Evolutionary conservation across 257 asterid genomes (phyloP).

Genomic region (Rubia yunnanensis): DNA sequence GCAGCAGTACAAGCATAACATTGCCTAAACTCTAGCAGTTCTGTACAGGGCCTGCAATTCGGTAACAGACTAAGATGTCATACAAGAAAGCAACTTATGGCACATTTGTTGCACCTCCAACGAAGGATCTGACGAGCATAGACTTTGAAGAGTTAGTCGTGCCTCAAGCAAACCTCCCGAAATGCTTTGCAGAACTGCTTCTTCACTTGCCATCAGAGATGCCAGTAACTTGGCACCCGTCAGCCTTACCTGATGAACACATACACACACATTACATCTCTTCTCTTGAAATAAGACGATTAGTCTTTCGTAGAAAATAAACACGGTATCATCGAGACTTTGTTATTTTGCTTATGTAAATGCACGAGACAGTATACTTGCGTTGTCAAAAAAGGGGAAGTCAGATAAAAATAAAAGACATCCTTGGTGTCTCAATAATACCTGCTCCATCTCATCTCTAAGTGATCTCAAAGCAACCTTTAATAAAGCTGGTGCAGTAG

Average conservation of each 20-base stretch:
- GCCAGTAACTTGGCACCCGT: slow-evolving; percentile 61
- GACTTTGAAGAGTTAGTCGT: slow-evolving; percentile 37
- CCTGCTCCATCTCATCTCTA: slow-evolving; percentile 56
- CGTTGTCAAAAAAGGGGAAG: background rate
- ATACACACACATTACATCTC: background rate
- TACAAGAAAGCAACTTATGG: slow-evolving; percentile 53
- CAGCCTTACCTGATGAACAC: slow-evolving; percentile 53
- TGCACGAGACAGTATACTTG: background rate
- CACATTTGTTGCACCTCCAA: slow-evolving; percentile 48
- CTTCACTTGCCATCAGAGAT: slow-evolving; percentile 73
- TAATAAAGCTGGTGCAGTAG: slow-evolving; percentile 50
- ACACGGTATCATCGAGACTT: background rate
- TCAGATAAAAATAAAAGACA: background rate
- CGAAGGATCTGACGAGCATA: slow-evolving; percentile 45
- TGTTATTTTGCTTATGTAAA: background rate
- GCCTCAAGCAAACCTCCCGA: slow-evolving; percentile 51
- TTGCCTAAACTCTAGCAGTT: background rate
- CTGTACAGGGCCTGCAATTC: background rate
- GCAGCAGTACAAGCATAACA: background rate
- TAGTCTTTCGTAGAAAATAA: background rate
- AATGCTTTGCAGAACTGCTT: slow-evolving; percentile 49
- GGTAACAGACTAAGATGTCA: slow-evolving; percentile 23
- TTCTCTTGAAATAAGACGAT: background rate
- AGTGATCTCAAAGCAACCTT: slow-evolving; percentile 48
- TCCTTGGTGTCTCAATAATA: slow-evolving; percentile 15